Base-by-base conservation (phyloP, 495 filamentous ascomycete genomes). In the Penicillium antarcticum region DNA sequence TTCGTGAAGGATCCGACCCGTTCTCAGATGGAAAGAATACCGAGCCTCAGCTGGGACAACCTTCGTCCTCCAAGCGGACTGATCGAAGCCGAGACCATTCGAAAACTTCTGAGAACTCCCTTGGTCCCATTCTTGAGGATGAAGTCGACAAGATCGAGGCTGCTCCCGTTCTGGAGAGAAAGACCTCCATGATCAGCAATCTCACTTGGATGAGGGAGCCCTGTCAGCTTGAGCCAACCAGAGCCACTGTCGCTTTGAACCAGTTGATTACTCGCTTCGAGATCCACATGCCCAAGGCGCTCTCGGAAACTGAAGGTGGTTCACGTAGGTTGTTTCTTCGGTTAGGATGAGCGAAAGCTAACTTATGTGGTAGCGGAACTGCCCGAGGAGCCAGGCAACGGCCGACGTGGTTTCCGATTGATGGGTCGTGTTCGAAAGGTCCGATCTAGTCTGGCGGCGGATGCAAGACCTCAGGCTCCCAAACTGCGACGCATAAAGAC, bases 401-500 rank as follows among this genome's bases (percentile, higher is more conserved):
- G 31, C 34, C 48, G 48, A 14, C 48, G 33, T 8, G 52, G 65
- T n/a, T 51, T 63, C 33, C 33, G 52, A 42, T 37, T 71, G 14
- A 42, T 68, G 17, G 52, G 60, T 24, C 60, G 59, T 39, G 62
- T 76, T 36, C 68, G 68, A 26, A 63, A 56, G 3, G 65, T 70
- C 41, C 62, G 68, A 38, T 75, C 72, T 4, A 63, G 41, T 40
- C 33, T 69, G 45, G 52, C 56, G 0, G 43, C 71, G n/a, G 54
- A 63, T 52, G 21, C 72, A 61, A 45, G 72, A 51, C 52, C 74
- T 68, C 52, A 71, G 63, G 41, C 74, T 61, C 57, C 71, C 63
- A 88, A 70, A 31, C 53, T 81, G 60, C 79, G 79, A 34, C 69
- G 69, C 14, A 65, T 61, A 14, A 74, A 66, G 47, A 75, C 71